phyloP scores from a whole-genome alignment of 139 green algal genomes.

The Mychonastes homosphaera region DNA sequence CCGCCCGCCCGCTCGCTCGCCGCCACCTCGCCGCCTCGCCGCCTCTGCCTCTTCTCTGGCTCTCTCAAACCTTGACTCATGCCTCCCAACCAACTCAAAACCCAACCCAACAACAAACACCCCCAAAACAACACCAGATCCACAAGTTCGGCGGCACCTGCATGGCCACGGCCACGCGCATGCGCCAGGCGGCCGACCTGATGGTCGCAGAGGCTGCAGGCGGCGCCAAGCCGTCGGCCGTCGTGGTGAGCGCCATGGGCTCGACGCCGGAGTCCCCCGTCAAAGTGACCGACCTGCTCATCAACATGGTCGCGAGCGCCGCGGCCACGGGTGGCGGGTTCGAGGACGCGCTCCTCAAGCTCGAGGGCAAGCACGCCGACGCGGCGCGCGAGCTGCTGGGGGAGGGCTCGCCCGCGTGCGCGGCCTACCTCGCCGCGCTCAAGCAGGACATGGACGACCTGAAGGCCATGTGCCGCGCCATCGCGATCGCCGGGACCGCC shows the following conservation, averaged over 20 bases:
- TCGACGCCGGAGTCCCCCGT: slow-evolving; percentile 45
- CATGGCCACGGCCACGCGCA: slow-evolving; percentile 76
- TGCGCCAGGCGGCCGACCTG: slow-evolving; percentile 61
- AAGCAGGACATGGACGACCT: slow-evolving; percentile 83
- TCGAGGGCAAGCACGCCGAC: slow-evolving; percentile 85
- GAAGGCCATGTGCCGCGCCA: slow-evolving; percentile 88
- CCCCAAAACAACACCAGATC: no score
- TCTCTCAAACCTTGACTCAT: no score
- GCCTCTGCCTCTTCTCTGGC: not conserved
- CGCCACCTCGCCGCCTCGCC: no score
- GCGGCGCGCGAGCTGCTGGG: slow-evolving; percentile 75
- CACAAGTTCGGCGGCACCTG: slow-evolving; percentile 98
- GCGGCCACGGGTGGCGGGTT: slow-evolving; percentile 54
- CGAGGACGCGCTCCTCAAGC: slow-evolving; percentile 65
- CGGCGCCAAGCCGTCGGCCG: slow-evolving; percentile 36
- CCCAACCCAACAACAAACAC: no score
- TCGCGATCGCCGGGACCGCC: slow-evolving; percentile 75
- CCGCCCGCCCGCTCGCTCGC: no score
- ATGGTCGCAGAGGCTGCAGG: slow-evolving; percentile 16
- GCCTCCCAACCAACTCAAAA: no score
- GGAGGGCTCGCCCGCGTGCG: slow-evolving; percentile 35
- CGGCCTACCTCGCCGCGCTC: slow-evolving; percentile 62
- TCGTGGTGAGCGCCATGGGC: slow-evolving; percentile 82
- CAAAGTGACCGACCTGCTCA: slow-evolving; percentile 89
- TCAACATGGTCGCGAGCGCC: slow-evolving; percentile 77